Conservation (phyloP, 2,329 filamentous ascomycete genomes). For the Epicoccum sorghinum region DNA sequence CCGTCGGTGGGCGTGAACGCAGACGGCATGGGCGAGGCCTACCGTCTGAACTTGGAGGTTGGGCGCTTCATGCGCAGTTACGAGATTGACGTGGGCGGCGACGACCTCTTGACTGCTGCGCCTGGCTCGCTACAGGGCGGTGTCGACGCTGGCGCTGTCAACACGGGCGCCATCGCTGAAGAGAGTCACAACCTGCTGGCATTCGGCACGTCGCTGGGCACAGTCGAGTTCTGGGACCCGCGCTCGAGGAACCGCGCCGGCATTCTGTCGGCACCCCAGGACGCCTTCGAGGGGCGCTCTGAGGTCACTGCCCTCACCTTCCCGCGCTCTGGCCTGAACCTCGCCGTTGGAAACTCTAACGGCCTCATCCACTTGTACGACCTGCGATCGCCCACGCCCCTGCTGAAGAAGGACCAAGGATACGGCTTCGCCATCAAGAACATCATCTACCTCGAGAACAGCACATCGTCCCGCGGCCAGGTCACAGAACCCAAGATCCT, state of each 20-base stretch:
- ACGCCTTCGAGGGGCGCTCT: conserved; percentile 49
- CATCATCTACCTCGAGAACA: conserved; percentile 71
- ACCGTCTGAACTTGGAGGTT: conserved; percentile 86
- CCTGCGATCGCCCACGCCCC: conserved; percentile 81
- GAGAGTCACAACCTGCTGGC: conserved; percentile 87
- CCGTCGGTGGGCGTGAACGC: conserved; percentile 86
- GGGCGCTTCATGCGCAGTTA: conserved; percentile 95
- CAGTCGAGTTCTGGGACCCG: conserved; percentile 95
- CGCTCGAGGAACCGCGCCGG: conserved; percentile 82
- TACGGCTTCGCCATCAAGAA: conserved; percentile 93
- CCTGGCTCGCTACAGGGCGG: conserved; percentile 84
- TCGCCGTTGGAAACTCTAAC: conserved; percentile 85
- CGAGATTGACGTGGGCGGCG: conserved; percentile 85
- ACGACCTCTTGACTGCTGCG: conserved; percentile 70
- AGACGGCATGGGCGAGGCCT: conserved; percentile 90
- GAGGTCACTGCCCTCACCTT: conserved; percentile 90
- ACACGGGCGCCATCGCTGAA: conserved; percentile 85
- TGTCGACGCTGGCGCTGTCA: conserved; percentile 83
- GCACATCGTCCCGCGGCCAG: conserved; percentile 69
- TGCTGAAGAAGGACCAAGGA: conserved; percentile 92
- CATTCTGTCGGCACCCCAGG: conserved; percentile 66
- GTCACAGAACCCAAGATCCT: conserved; percentile 74
- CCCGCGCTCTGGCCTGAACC: conserved; percentile 78
- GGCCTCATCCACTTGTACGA: conserved; percentile 93
- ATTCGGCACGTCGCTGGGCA: conserved; percentile 94